Evolutionary conservation across 2,329 filamentous ascomycete species (phyloP).

Genomic region (Aspergillus terreus): DNA sequence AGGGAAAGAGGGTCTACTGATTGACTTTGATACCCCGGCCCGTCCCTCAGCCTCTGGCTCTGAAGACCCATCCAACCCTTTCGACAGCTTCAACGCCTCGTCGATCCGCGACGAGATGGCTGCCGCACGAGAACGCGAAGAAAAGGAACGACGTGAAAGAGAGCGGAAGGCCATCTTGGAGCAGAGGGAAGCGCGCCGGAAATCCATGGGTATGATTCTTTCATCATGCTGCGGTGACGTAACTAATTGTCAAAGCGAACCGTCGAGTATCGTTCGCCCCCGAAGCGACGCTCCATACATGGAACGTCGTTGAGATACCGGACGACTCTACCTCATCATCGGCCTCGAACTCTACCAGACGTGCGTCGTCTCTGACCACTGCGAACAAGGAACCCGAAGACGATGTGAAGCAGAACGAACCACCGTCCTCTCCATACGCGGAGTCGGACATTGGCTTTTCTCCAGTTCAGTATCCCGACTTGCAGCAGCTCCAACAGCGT

Average conservation of each 20-base stretch:
- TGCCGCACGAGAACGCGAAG: slow-evolving; percentile 65
- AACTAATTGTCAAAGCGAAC: slow-evolving; percentile 54
- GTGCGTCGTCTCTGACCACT: slow-evolving; percentile 60
- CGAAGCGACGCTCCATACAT: slow-evolving; percentile 94
- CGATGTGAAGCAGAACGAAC: slow-evolving; percentile 51
- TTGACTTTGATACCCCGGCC: slow-evolving; percentile 42
- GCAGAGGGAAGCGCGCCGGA: slow-evolving; percentile 80
- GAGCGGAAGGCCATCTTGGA: slow-evolving; percentile 62
- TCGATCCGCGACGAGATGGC: slow-evolving; percentile 52
- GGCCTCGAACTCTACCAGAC: slow-evolving; percentile 68
- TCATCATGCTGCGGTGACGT: background rate
- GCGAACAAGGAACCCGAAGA: slow-evolving; percentile 24
- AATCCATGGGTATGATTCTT: slow-evolving; percentile 65
- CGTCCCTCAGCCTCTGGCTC: slow-evolving; percentile 28
- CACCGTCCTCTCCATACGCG: slow-evolving; percentile 59
- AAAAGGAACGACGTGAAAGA: slow-evolving; percentile 57
- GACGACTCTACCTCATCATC: slow-evolving; percentile 80
- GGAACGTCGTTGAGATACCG: slow-evolving; percentile 86
- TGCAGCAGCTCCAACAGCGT: slow-evolving; percentile 56
- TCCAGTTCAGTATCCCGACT: slow-evolving; percentile 62
- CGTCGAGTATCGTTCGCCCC: slow-evolving; percentile 94
- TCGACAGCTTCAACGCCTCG: slow-evolving; percentile 41
- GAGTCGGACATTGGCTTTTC: slow-evolving; percentile 57
- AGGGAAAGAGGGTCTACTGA: slow-evolving; percentile 33
- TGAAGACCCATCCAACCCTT: slow-evolving; percentile 47